Evolutionary conservation across 495 filamentous ascomycete species (phyloP).

Genomic region (Xylaria venustula): DNA sequence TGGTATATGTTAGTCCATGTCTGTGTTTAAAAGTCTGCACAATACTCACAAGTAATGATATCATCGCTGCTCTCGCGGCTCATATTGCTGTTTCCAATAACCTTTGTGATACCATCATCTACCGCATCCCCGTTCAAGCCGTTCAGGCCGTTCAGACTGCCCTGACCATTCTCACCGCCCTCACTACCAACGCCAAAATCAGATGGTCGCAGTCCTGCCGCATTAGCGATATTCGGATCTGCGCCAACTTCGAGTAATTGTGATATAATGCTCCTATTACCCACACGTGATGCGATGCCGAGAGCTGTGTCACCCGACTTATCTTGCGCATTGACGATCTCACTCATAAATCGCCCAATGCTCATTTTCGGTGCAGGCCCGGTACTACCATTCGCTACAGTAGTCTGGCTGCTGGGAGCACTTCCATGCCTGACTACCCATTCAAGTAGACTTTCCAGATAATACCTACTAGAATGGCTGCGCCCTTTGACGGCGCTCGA

Average conservation of each 20-base stretch:
- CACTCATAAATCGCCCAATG: conserved; percentile 86
- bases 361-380: conserved; percentile 63
- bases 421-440: conserved; percentile 82
- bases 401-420: conserved; percentile 55
- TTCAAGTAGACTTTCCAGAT: conserved; percentile 87
- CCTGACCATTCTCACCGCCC: conserved; percentile 42
- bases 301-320: conserved; percentile 91
- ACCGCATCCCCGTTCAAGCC: conserved; percentile 20
- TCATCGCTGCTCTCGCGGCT: conserved; percentile 63
- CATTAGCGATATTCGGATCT: conserved; percentile 83
- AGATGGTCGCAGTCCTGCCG: conserved; percentile 76
- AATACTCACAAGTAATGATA: conserved; percentile 62
- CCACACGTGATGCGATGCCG: conserved; percentile 86
- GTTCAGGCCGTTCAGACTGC: conserved; percentile 1
- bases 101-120: conserved; percentile 26
- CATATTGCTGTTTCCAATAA: conserved; percentile 40
- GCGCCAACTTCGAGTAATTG: conserved; percentile 92
- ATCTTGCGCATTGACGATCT: conserved; percentile 92
- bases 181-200: conserved; percentile 87
- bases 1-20: conserved; percentile 29
- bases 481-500: conserved; percentile 91
- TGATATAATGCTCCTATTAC: conserved; percentile 85
- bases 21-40: background rate
- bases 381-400: conserved; percentile 22
- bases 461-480: conserved; percentile 81